phyloP scores from a whole-genome alignment of 1,139 yeast genomes.

The Saccharomyces hybrid region DNA sequence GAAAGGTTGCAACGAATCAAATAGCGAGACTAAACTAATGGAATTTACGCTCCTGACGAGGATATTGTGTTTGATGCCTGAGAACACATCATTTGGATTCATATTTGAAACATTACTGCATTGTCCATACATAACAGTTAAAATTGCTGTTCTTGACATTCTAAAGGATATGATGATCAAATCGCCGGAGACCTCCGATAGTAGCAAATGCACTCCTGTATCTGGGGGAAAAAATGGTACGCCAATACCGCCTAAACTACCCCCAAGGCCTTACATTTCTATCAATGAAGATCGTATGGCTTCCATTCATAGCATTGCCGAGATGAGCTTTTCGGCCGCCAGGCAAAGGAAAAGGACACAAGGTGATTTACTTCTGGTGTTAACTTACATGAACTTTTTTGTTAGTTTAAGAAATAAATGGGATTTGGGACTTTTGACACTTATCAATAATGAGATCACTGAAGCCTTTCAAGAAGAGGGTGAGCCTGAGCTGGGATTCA shows the following conservation, averaged over 20 bases:
- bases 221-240: no score
- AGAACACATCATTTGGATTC: slow-evolving; percentile 50
- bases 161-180: slow-evolving; percentile 55
- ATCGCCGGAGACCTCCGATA: slow-evolving; percentile 4
- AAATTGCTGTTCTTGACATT: slow-evolving; percentile 54
- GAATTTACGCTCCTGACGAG: slow-evolving; percentile 48
- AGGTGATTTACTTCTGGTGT: slow-evolving; percentile 14
- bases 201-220: not conserved
- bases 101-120: slow-evolving; percentile 55
- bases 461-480: slow-evolving; percentile 8
- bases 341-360: slow-evolving; percentile 5
- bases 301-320: slow-evolving; percentile 24
- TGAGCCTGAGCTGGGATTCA: slow-evolving; percentile 24
- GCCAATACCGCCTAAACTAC: slow-evolving; percentile 16
- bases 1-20: slow-evolving; percentile 32
- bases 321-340: slow-evolving; percentile 16
- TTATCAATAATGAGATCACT: slow-evolving; percentile 13
- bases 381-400: slow-evolving; percentile 25
- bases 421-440: slow-evolving; percentile 18
- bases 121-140: slow-evolving; percentile 60
- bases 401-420: slow-evolving; percentile 23
- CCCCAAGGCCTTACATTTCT: slow-evolving; percentile 25
- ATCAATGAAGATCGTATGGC: slow-evolving; percentile 29
- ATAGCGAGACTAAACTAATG: slow-evolving; percentile 23
- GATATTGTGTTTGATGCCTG: slow-evolving; percentile 50